phyloP scores from a whole-genome alignment of 305 asterid species.

The Solanum aculeatissimum region DNA sequence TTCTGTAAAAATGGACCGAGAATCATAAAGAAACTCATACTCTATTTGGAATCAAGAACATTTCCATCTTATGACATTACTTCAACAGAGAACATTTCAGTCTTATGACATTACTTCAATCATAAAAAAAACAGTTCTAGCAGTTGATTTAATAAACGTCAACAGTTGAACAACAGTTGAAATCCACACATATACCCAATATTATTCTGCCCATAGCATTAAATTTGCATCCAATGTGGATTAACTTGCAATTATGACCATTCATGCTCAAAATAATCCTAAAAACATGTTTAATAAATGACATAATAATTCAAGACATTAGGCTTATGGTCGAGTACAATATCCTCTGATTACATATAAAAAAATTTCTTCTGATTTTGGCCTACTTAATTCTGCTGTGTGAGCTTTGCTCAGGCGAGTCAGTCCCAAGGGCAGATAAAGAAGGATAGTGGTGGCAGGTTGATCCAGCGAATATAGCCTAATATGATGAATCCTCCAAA shows the following conservation, averaged over 20 bases:
- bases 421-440: not conserved
- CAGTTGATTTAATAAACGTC: not conserved
- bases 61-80: not conserved
- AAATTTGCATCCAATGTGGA: not conserved
- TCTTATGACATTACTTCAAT: not conserved
- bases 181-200: not conserved
- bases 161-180: not conserved
- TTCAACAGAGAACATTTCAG: not conserved
- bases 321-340: not conserved
- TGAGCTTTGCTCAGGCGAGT: not conserved
- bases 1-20: constrained; percentile 26
- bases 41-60: not conserved
- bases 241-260: not conserved
- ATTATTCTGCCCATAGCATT: not conserved
- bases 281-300: not conserved
- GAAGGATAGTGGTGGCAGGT: not conserved
- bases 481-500: not conserved
- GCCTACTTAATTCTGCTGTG: not conserved
- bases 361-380: not conserved
- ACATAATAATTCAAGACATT: not conserved
- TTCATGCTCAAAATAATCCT: not conserved
- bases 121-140: not conserved
- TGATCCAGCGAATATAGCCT: not conserved
- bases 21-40: not conserved
- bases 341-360: not conserved